Evolutionary conservation across 192 early-diverging fungal species (phyloP), one percentile per base, ranked within the genome.

Genomic region (Umbelopsis sp.): DNA sequence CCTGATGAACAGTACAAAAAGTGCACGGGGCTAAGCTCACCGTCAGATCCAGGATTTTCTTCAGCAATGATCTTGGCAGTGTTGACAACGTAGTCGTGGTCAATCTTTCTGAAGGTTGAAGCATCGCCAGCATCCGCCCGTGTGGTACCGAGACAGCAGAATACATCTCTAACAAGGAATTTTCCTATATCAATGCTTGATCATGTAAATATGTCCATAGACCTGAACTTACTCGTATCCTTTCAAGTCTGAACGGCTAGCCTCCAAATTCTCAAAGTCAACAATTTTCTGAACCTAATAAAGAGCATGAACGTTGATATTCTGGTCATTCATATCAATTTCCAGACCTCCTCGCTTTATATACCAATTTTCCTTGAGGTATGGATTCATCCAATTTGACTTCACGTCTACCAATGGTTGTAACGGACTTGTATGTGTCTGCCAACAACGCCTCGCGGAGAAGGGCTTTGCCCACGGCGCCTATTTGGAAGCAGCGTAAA

Each of bases 141-240:
- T 3, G 93, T 94, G 1, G 92, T 93, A 32, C 87, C 93, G 7
- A 96, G 81, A 66, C 88, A 84, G 71, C 89, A 91, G 71, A 87
- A 94, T 32, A 91, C 88, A 49, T 85, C 82, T 70, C 87, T 87
- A 73, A 82, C 70, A 80, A 12, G 72, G 65, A 53, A 11, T 41
- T 6, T 4, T 1, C 79, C 25, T 77, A 69, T 24, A 45, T 54
- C 32, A 74, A 68, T 49, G 75, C 32, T 71, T 79, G 68, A 52
- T 32, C 1, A 14, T 17, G 52, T 29, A 20, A 22, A 45, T 21
- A 41, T 22, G 21, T 3, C 21, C 31, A 31, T 45, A 7, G 20
- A 26, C 5, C 32, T 41, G 21, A 24, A 72, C 83, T 78, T 78
- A 87, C 86, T 83, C 76, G 26, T 80, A 66, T n/a, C 81, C 83